Evolutionary conservation across 2,329 filamentous ascomycete genomes (phyloP), one percentile per base, ranked within the genome.

Genomic region (Blumeria hordei): DNA sequence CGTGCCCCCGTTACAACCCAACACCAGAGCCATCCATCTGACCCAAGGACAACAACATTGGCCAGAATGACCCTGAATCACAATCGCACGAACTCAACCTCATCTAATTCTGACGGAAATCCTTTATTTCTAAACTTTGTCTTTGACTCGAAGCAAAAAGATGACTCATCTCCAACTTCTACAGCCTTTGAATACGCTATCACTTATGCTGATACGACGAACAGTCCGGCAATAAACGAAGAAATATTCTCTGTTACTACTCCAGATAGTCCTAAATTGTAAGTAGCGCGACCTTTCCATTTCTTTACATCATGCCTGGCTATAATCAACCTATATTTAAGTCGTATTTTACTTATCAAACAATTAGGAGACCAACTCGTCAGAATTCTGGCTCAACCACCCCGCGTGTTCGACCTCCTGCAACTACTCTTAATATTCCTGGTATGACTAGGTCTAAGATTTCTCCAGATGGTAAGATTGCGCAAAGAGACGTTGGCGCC

Each of bases 381-480:
- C 81, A 84, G 64, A 85, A 82, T 62, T 92, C 86, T 10, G 83
- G 83, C 57, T 75, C 74, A 53, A 80, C 81, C 32, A 94, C 88
- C 6, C 88, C 88, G 33, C 76, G 84, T 59, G 76, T 87, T 52
- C 79, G 83, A 60, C 76, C 81, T 21, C 87, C 93, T 68, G 88
- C 92, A 9, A 96, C 92, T 14, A 95, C 92, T 12, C 80, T 96
- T 63, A 94, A 94, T 67, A 95, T 98, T 57, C 92, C 92, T 56
- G 92, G 92, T 60, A 80, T 98, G 73, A 98, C 92, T 57, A 84
- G 88, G 64, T 96, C 90, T 57, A 87, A 87, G 65, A 87, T 94
- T 52, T 98, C 92, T 1, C 92, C 92, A 8, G 92, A 98, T 68
- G 92, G 92, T 61, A 81, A 86, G 63, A 98, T 98, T 62, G 83